These are phyloP conservation scores for Coemansia sp. DNA, from an alignment of 192 early-diverging fungal species.

Conservation along the genomic window DNA sequence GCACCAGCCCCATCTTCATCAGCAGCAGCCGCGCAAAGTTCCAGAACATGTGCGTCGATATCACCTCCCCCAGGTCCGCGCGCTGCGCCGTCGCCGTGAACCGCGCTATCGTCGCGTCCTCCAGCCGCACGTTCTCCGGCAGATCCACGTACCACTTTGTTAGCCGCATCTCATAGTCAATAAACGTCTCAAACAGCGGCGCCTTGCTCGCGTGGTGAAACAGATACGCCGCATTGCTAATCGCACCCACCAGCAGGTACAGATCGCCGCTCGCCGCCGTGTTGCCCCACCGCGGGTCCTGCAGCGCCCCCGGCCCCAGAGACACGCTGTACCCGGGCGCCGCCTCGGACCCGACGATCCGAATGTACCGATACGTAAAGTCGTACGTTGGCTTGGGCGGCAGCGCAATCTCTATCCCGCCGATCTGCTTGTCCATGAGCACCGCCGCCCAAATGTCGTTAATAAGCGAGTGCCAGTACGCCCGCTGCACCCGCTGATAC, in stretches of 20 bases:
- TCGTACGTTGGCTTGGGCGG: slow-evolving; percentile 40
- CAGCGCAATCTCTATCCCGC: slow-evolving; percentile 39
- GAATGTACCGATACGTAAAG: slow-evolving; percentile 41
- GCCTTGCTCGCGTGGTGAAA: slow-evolving; percentile 36
- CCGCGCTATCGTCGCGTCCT: slow-evolving; percentile 32
- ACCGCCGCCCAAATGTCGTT: slow-evolving; percentile 52
- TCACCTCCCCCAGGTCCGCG: slow-evolving; percentile 48
- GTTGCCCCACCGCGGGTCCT: slow-evolving; percentile 32
- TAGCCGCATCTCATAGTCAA: slow-evolving; percentile 51
- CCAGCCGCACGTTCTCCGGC: slow-evolving; percentile 42
- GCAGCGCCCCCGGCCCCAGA: slow-evolving; percentile 22
- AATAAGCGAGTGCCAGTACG: slow-evolving; percentile 55
- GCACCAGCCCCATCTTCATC: slow-evolving; percentile 53
- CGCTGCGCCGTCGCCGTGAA: slow-evolving; percentile 42
- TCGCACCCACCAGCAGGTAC: slow-evolving; percentile 39
- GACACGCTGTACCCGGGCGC: slow-evolving; percentile 37
- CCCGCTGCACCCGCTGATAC: slow-evolving; percentile 48
- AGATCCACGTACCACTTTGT: slow-evolving; percentile 44
- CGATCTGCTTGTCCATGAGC: slow-evolving; percentile 52
- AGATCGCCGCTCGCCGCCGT: slow-evolving; percentile 50
- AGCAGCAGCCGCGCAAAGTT: slow-evolving; percentile 51
- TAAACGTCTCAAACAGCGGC: slow-evolving; percentile 41
- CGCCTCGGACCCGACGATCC: slow-evolving; percentile 14
- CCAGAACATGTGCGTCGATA: slow-evolving; percentile 49
- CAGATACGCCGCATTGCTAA: slow-evolving; percentile 43